Percentiles rank a stretch among this genome's conserved stretches.
Conservation (phyloP, 164 flowering plant genomes). For the Annona cherimola region DNA sequence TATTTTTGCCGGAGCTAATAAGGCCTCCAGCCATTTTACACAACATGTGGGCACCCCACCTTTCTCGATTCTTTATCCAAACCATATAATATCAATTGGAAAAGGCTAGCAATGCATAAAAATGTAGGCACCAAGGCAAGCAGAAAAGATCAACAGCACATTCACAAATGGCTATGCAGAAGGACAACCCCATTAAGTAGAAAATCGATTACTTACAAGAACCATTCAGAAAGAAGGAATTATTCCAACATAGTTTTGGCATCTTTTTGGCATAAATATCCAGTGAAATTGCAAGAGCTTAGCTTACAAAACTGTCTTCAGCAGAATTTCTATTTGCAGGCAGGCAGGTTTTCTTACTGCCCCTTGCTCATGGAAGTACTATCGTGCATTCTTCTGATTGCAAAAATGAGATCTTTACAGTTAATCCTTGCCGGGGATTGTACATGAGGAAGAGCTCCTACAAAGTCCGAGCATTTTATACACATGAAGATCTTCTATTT, state of each 20-base stretch:
- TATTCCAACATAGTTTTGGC: not conserved
- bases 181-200: not conserved
- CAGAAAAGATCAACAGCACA: too few relatives aligned
- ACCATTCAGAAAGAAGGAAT: constrained; percentile 12
- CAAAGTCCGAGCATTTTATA: constrained; percentile 27
- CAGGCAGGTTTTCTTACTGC: constrained; percentile 17
- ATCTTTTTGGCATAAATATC: constrained; percentile 14
- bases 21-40: too few relatives aligned
- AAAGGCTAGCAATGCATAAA: too few relatives aligned
- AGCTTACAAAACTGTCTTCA: constrained; percentile 12
- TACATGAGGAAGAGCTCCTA: constrained; percentile 21
- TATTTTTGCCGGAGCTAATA: too few relatives aligned
- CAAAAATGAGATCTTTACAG: constrained; percentile 37
- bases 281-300: constrained; percentile 3
- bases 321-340: constrained; percentile 11
- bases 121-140: too few relatives aligned
- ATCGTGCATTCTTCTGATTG: constrained; percentile 21
- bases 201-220: constrained; percentile 3
- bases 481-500: constrained; percentile 30
- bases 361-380: constrained; percentile 19
- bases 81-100: too few relatives aligned
- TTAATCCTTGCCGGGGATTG: constrained; percentile 19
- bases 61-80: too few relatives aligned
- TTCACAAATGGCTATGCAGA: not conserved
- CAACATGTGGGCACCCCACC: too few relatives aligned